Conservation (phyloP, 164 flowering plant genomes). For the Magnolia changhungtana region DNA sequence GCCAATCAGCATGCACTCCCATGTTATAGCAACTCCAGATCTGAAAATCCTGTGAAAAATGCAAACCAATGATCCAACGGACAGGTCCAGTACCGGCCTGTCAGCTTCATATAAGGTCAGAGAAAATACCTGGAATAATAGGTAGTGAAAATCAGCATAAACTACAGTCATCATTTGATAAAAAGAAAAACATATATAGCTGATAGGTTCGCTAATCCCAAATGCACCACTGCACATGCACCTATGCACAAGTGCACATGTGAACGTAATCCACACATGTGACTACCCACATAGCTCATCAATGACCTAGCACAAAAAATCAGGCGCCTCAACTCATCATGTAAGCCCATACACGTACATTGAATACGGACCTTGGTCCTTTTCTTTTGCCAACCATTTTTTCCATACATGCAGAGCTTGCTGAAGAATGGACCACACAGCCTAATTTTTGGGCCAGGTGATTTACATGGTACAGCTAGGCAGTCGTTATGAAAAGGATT, state of each 20-base stretch:
- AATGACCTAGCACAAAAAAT: neutral
- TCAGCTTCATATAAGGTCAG: constrained; percentile 97
- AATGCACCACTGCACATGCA: neutral
- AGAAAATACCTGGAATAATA: constrained; percentile 98
- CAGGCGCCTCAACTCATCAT: neutral
- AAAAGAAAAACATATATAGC: neutral
- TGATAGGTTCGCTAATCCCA: neutral
- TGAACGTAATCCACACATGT: neutral
- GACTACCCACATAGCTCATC: neutral
- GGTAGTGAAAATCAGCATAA: constrained; percentile 43
- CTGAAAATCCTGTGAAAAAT: constrained; percentile 64
- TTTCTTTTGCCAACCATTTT: neutral
- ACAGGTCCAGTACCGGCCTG: constrained; percentile 62
- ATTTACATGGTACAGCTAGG: neutral
- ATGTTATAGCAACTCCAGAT: constrained; percentile 17
- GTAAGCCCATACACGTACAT: no score
- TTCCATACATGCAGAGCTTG: neutral
- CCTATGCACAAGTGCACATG: neutral
- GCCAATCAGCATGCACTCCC: constrained; percentile 25
- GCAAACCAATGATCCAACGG: constrained; percentile 62
- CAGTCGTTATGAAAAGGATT: neutral
- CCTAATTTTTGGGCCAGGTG: neutral
- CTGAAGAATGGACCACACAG: neutral
- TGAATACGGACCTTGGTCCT: neutral
- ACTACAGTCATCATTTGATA: neutral